Evolutionary conservation across 2,329 filamentous ascomycete genomes (phyloP).

Genomic region (Incumbomyces lentus): DNA sequence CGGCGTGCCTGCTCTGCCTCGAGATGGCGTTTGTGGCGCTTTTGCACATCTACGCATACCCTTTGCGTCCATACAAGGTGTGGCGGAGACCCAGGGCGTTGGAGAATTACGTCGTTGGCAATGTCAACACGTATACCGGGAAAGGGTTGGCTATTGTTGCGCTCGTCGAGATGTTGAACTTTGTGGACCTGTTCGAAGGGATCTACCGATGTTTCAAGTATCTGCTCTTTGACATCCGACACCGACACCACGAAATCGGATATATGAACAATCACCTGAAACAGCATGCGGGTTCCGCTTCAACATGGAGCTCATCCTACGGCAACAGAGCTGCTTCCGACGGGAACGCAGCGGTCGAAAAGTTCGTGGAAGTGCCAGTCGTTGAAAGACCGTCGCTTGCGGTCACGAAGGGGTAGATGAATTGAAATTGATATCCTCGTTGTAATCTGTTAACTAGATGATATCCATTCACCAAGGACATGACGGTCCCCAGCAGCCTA

Average conservation of each 20-base stretch:
- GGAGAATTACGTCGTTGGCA: neutral
- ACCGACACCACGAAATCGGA: neutral
- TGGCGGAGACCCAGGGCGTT: conserved; percentile 36
- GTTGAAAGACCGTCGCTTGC: no score
- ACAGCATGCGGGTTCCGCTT: neutral
- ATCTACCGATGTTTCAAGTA: conserved; percentile 66
- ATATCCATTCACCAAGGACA: no score
- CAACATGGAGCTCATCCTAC: no score
- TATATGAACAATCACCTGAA: neutral
- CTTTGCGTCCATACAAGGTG: conserved; percentile 57
- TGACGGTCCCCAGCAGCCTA: no score
- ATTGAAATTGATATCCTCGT: no score
- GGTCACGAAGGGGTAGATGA: no score
- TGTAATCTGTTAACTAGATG: no score
- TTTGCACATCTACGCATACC: conserved; percentile 70
- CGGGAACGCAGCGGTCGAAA: no score
- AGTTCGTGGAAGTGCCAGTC: no score
- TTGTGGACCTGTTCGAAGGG: conserved; percentile 72
- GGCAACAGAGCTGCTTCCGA: no score
- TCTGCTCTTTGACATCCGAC: conserved; percentile 61
- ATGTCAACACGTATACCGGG: conserved; percentile 42
- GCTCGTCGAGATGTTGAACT: conserved; percentile 60
- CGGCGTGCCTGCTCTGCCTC: conserved; percentile 62
- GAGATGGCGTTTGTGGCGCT: conserved; percentile 77
- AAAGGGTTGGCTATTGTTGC: conserved; percentile 55